Conservation (phyloP, 257 asterid species). For the Solanum etuberosum region DNA sequence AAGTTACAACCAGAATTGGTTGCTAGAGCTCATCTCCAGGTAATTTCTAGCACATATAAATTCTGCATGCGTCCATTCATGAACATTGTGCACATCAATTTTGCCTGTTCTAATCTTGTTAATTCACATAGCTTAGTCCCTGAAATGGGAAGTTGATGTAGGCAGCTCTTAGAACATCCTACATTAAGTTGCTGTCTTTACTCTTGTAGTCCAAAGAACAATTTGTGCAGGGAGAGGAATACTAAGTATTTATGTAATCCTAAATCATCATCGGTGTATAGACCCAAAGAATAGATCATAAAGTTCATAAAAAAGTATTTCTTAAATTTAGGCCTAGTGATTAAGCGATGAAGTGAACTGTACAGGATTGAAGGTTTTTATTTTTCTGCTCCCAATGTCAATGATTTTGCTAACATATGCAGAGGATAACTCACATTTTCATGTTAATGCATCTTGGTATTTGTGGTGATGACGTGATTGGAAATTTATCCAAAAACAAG, state of each 20-base stretch:
- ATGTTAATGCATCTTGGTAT: not conserved
- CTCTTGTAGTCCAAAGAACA: not conserved
- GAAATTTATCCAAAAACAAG: not conserved
- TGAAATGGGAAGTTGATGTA: not conserved
- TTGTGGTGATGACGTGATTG: not conserved
- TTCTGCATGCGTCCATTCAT: not conserved
- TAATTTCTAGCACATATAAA: conserved; percentile 7
- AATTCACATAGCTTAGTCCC: not conserved
- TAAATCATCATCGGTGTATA: not conserved
- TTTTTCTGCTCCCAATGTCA: not conserved
- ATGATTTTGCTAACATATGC: not conserved
- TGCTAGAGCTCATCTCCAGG: conserved; percentile 91
- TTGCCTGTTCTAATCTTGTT: not conserved
- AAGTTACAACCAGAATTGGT: conserved; percentile 82
- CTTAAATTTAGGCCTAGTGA: not conserved
- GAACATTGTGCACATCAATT: not conserved
- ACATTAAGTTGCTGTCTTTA: not conserved
- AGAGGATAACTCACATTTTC: not conserved
- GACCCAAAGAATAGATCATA: not conserved
- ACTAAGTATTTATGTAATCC: not conserved
- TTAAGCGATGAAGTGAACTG: not conserved
- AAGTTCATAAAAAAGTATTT: not conserved
- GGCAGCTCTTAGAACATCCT: not conserved
- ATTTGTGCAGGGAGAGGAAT: not conserved
- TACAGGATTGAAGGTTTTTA: not conserved